Evolutionary conservation across 2,329 filamentous ascomycete species (phyloP), one percentile per base, ranked within the genome.

Genomic region (Sporothrix phasma): DNA sequence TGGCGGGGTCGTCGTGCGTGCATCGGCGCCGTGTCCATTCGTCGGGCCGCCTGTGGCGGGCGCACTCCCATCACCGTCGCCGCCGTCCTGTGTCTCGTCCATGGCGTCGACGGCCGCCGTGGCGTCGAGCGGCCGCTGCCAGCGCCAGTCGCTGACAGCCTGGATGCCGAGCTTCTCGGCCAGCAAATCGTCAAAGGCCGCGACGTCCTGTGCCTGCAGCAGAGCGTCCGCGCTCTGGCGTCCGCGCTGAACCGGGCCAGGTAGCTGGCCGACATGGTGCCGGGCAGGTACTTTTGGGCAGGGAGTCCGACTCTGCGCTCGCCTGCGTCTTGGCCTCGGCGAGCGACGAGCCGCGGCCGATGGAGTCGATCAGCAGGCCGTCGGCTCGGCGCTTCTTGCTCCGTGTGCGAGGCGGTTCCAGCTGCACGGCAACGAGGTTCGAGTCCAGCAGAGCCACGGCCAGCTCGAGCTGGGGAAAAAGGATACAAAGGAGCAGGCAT

Each of bases 351-450:
- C 87, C 88, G 66, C 86, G 86, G 1, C 88, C 87, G 62, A 92
- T 84, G 0, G 88, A 88, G 71, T 92, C 88, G 39, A 89, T 87
- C 29, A 92, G 76, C 7, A 89, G 77, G 8, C 87, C 86, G 61
- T 84, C 81, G 0, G 78, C 76, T 45, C 81, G 81, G 43, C 81
- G 78, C 73, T 83, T 81, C 67, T 79, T 81, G 65, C 78, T 78
- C n/a, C 82, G 78, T 53, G 75, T 76, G 69, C 80, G 80, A 1
- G 84, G 84, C 1, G 82, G 81, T 70, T 88, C 84, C n/a, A 88
- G 76, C 70, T 91, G 88, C 61, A 92, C 79, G 1, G 84, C 88
- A 17, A 90, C 77, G 37, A 93, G 76, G 51, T 84, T 80, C 49
- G 82, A 81, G 37, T 84, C 84, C n/a, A 81, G 74, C 6, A 92